Evolutionary conservation across 2,329 filamentous ascomycete genomes (phyloP).

Genomic region (Cercospora zeina): DNA sequence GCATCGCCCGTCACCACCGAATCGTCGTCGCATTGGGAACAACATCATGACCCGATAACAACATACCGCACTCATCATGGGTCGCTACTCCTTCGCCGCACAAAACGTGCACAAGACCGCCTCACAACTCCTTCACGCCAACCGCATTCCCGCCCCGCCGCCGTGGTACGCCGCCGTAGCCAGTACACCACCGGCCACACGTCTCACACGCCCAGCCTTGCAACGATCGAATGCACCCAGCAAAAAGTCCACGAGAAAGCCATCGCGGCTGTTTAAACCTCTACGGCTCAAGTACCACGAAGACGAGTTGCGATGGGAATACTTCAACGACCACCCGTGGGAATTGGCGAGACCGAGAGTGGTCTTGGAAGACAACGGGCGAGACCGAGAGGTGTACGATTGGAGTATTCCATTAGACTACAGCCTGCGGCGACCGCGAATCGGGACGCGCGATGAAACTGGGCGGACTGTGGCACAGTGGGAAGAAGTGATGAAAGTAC

Average conservation of each 20-base stretch:
- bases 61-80: slow-evolving; percentile 44
- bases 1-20: slow-evolving; percentile 3
- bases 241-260: slow-evolving; percentile 56
- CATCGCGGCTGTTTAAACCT: slow-evolving; percentile 78
- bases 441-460: slow-evolving; percentile 21
- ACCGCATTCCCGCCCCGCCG: slow-evolving; percentile 46
- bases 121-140: slow-evolving; percentile 51
- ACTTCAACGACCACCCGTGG: slow-evolving; percentile 96
- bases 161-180: slow-evolving; percentile 60
- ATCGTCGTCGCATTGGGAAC: not conserved
- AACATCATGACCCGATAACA: slow-evolving; percentile 6
- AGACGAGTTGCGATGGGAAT: slow-evolving; percentile 74
- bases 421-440: slow-evolving; percentile 26
- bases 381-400: slow-evolving; percentile 72
- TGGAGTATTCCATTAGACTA: slow-evolving; percentile 62
- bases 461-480: slow-evolving; percentile 50
- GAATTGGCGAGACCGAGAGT: slow-evolving; percentile 86
- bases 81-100: slow-evolving; percentile 54
- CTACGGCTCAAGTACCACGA: slow-evolving; percentile 77
- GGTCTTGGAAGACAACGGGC: slow-evolving; percentile 81
- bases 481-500: slow-evolving; percentile 55
- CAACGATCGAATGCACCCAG: slow-evolving; percentile 54
- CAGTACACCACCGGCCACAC: slow-evolving; percentile 61
- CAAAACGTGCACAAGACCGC: slow-evolving; percentile 56
- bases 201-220: slow-evolving; percentile 57